Evolutionary conservation across 306 rosid genomes (phyloP).

Genomic region (Styphnolobium japonicum): DNA sequence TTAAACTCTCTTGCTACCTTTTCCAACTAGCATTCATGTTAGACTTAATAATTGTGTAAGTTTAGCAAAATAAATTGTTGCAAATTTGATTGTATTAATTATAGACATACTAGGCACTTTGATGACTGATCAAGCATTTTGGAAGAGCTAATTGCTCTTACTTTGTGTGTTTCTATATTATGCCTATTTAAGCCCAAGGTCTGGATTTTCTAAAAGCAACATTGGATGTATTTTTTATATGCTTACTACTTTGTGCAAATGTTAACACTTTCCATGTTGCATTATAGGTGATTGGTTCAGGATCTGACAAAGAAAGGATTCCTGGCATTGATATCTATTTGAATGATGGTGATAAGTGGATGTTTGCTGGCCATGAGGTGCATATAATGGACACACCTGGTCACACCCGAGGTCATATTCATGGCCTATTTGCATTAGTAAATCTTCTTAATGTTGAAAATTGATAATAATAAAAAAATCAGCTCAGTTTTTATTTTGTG

Average conservation of each 20-base stretch:
- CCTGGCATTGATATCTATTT: conserved; percentile 81
- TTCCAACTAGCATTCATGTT: background rate
- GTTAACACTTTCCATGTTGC: background rate
- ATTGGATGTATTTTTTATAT: background rate
- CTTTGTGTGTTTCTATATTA: background rate
- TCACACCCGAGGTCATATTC: conserved; percentile 75
- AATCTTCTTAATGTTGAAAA: background rate
- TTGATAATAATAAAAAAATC: background rate
- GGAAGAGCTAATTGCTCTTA: background rate
- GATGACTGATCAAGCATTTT: conserved; percentile 2
- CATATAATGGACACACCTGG: conserved; percentile 86
- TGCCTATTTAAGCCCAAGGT: background rate
- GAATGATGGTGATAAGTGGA: conserved; percentile 94
- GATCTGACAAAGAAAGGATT: conserved; percentile 66
- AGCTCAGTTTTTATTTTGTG: background rate
- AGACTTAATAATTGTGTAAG: background rate
- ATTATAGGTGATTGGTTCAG: conserved; percentile 84
- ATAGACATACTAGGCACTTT: background rate
- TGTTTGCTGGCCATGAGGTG: conserved; percentile 98
- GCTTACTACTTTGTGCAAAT: conserved; percentile 7
- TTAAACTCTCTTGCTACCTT: background rate
- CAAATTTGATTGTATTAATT: background rate
- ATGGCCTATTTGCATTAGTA: conserved; percentile 18
- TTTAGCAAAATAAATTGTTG: background rate
- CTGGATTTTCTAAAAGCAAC: background rate